Evolutionary conservation across 2,329 filamentous ascomycete genomes (phyloP).

Genomic region (Epichloe brachyelytri): DNA sequence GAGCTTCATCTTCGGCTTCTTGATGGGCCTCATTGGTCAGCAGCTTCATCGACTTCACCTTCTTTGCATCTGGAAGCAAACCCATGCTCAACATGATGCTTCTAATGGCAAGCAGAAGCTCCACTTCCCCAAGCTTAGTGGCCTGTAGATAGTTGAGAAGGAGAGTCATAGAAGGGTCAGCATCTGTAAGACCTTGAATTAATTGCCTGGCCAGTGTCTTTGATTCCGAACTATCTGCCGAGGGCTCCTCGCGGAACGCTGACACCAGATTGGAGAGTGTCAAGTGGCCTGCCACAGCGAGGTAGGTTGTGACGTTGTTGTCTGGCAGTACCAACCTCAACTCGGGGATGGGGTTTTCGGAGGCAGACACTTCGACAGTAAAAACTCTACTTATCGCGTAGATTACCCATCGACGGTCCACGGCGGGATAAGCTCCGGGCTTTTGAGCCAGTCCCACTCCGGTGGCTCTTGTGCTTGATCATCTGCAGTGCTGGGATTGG

Average conservation of each 20-base stretch:
- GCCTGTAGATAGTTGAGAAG: constrained; percentile 52
- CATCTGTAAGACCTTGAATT: constrained; percentile 45
- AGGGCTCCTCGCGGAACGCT: constrained; percentile 38
- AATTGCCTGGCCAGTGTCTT: constrained; percentile 47
- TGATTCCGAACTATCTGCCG: constrained; percentile 28
- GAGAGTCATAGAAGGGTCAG: constrained; percentile 57
- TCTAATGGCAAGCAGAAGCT: constrained; percentile 54
- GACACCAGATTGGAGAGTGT: constrained; percentile 45
- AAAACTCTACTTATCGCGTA: constrained; percentile 51
- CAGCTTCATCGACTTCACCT: constrained; percentile 19
- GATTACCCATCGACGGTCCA: constrained; percentile 53
- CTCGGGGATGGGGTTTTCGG: constrained; percentile 22
- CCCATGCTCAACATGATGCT: constrained; percentile 58
- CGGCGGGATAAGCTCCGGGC: constrained; percentile 34
- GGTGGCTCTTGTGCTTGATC: constrained; percentile 16
- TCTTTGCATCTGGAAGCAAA: constrained; percentile 32
- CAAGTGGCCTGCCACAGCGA: constrained; percentile 47
- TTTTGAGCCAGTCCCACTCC: constrained; percentile 40
- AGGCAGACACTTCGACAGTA: constrained; percentile 32
- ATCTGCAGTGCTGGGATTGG: constrained; percentile 7
- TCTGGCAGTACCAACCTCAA: constrained; percentile 30
- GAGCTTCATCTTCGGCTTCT: constrained; percentile 19
- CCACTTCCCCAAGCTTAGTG: constrained; percentile 51
- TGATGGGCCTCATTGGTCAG: constrained; percentile 14
- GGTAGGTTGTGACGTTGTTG: constrained; percentile 44